phyloP scores from a whole-genome alignment of 331 rosid species.

The Saraca asoca region DNA sequence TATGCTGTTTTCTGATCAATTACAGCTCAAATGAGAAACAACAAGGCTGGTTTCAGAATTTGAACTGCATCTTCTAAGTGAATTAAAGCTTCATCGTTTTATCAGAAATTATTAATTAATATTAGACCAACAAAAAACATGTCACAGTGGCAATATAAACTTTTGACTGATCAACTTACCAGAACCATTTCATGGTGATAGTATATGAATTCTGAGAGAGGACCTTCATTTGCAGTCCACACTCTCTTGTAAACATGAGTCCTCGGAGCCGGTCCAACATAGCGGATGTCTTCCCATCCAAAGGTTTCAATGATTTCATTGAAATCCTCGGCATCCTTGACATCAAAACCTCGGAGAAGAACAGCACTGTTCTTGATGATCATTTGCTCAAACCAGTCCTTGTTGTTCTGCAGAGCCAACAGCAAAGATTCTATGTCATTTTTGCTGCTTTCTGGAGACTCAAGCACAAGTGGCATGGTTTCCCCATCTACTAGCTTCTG shows the following conservation, averaged over 20 bases:
- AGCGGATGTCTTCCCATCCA: conserved; percentile 77
- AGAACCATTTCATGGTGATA: conserved; percentile 94
- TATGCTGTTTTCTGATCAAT: too few species aligned
- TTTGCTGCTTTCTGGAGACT: conserved; percentile 48
- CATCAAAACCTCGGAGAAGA: conserved; percentile 66
- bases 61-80: too few species aligned
- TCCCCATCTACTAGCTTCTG: conserved; percentile 75
- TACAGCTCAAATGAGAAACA: too few species aligned
- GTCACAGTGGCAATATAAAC: too few species aligned
- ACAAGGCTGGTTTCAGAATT: too few species aligned
- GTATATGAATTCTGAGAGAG: conserved; percentile 79
- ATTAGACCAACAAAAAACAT: too few species aligned
- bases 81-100: too few species aligned
- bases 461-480: conserved; percentile 64
- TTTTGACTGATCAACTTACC: conserved; percentile 47
- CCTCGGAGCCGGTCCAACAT: conserved; percentile 87
- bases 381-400: conserved; percentile 76
- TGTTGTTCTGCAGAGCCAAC: conserved; percentile 45
- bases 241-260: conserved; percentile 74
- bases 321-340: conserved; percentile 58
- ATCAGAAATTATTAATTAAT: too few species aligned
- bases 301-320: conserved; percentile 61
- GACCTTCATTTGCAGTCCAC: conserved; percentile 97
- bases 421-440: conserved; percentile 51
- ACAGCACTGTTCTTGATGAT: conserved; percentile 70